Evolutionary conservation across 2,329 filamentous ascomycete species (phyloP).

Genomic region (Daldinia sp.): DNA sequence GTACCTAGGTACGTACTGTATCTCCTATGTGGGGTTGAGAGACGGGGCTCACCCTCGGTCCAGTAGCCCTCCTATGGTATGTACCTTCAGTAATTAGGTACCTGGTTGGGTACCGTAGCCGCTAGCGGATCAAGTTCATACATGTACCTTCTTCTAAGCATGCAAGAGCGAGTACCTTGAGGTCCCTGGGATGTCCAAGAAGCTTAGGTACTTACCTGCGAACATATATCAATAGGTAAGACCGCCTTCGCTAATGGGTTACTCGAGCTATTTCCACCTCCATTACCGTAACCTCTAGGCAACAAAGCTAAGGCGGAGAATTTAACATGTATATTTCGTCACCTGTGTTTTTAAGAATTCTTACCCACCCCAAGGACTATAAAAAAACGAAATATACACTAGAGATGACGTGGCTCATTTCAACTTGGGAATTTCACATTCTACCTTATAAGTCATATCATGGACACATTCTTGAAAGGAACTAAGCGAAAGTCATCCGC

Average conservation of each 20-base stretch:
- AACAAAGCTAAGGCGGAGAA: constrained; percentile 10
- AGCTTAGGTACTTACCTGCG: too few relatives aligned
- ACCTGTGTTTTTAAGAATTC: neutral
- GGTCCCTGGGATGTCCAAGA: neutral
- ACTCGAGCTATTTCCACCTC: constrained; percentile 3
- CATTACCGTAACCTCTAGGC: constrained; percentile 8
- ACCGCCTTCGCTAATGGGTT: constrained; percentile 7
- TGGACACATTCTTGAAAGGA: constrained; percentile 69
- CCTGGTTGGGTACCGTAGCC: neutral
- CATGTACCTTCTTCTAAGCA: too few relatives aligned
- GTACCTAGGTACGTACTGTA: constrained; percentile 21
- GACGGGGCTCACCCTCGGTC: neutral
- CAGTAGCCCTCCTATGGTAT: neutral
- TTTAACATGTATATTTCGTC: neutral
- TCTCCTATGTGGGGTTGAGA: neutral
- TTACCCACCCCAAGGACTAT: neutral
- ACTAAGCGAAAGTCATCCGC: constrained; percentile 63
- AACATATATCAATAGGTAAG: neutral
- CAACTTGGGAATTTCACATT: constrained; percentile 12
- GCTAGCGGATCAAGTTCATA: too few relatives aligned
- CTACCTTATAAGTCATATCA: constrained; percentile 48
- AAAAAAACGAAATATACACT: constrained; percentile 3
- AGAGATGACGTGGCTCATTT: constrained; percentile 13
- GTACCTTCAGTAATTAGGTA: neutral
- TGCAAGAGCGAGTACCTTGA: constrained; percentile 1